Evolutionary conservation across 2,329 filamentous ascomycete species (phyloP).

Genomic region (Bimuria novae-zelandiae): DNA sequence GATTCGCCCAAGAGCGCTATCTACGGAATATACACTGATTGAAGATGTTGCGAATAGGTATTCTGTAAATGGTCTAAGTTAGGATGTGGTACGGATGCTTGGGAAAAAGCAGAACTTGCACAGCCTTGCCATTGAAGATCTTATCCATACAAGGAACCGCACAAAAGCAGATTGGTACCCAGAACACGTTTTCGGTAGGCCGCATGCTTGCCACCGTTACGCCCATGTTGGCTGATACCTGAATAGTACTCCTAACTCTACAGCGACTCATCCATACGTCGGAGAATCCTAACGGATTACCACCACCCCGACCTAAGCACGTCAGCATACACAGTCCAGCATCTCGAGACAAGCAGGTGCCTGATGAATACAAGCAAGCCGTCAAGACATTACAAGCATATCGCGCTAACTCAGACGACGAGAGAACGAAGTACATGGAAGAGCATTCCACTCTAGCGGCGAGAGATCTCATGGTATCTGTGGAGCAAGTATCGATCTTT

Average conservation of each 20-base stretch:
- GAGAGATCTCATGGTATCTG: slow-evolving; percentile 75
- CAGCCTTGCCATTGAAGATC: slow-evolving; percentile 83
- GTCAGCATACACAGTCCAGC: neutral
- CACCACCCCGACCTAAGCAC: slow-evolving; percentile 22
- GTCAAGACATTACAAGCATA: slow-evolving; percentile 79
- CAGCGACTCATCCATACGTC: slow-evolving; percentile 73
- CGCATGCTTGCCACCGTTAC: neutral
- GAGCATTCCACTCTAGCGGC: slow-evolving; percentile 73
- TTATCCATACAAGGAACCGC: slow-evolving; percentile 81
- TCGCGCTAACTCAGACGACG: slow-evolving; percentile 78
- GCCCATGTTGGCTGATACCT: neutral
- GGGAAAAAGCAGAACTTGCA: slow-evolving; percentile 81
- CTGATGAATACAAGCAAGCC: neutral
- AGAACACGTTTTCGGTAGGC: slow-evolving; percentile 67
- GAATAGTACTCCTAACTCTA: slow-evolving; percentile 69
- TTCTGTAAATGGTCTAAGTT: slow-evolving; percentile 81
- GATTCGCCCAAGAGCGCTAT: slow-evolving; percentile 54
- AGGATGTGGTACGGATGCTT: slow-evolving; percentile 86
- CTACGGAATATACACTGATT: neutral
- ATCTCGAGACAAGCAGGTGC: neutral
- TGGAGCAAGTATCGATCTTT: slow-evolving; percentile 93
- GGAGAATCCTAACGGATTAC: slow-evolving; percentile 40
- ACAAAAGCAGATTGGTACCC: slow-evolving; percentile 91
- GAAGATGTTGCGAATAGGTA: neutral
- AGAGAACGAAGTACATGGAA: slow-evolving; percentile 87